Evolutionary conservation across 441 rosid species (phyloP), one percentile per base, ranked within the genome.

Genomic region (Pelargonium australe): DNA sequence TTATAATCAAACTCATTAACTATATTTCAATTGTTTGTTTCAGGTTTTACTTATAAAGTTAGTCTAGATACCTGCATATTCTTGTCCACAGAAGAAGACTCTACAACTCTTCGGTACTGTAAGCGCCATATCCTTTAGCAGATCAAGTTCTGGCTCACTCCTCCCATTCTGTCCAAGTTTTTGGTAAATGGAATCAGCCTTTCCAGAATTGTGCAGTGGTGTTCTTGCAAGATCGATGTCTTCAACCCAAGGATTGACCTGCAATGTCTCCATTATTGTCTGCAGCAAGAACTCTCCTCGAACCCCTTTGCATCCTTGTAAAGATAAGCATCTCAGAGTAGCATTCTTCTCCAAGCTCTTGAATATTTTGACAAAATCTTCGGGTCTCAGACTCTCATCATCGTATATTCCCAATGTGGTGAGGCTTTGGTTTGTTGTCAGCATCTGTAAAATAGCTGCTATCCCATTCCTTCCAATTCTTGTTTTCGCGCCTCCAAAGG

Each of bases 71-170:
- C 95, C 99, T 68, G 96, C 92, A 76, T 84, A 85, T 76, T 95
- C 97, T 86, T 88, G 96, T 8, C 99, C 99, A 74, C 99, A 95
- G 65, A 95, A 82, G 86, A 95, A 91, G 72, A 86, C 96, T 44
- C 96, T 85, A 13, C 91, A 76, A 75, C 90, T 89, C 80, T 77
- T 91, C 9, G 97, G 96, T 79, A 87, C 91, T 3, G 88, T 83
- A 17, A 91, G 86, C 28, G 94, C 88, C 96, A 90, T 91, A 69
- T 95, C 97, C 79, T 89, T 87, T 68, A 90, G 82, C 84, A 86
- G 71, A 76, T 87, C 92, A 0, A 74, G 70, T 73, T 90, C 92
- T 13, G 85, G 81, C 67, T 76, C 80, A 6, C 75, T 76, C 74
- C 65, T 82, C 75, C 83, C 91, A 65, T 85, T 88, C 75, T 85